These are phyloP conservation scores for Furcasterigmium furcatum DNA, from an alignment of 2,329 filamentous ascomycete species.

Conservation along the genomic window DNA sequence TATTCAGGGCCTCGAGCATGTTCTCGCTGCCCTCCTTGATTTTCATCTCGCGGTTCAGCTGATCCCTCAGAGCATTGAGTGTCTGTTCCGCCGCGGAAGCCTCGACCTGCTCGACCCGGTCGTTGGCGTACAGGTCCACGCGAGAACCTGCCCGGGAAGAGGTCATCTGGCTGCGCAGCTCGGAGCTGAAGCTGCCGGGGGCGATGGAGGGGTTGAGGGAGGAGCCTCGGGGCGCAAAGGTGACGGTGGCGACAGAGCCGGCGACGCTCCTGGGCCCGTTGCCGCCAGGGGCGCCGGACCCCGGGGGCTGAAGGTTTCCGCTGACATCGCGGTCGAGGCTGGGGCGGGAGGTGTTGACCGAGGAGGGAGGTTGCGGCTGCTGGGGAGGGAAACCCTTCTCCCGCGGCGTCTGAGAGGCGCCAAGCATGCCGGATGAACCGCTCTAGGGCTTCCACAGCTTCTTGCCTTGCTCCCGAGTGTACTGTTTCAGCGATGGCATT, in stretches of 20 bases:
- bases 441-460: conserved; percentile 14
- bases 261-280: conserved; percentile 40
- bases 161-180: conserved; percentile 71
- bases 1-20: conserved; percentile 88
- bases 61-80: conserved; percentile 73
- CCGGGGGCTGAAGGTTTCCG: conserved; percentile 38
- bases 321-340: conserved; percentile 55
- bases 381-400: conserved; percentile 49
- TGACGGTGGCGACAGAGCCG: conserved; percentile 52
- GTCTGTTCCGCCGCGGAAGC: conserved; percentile 63
- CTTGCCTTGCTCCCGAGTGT: conserved; percentile 8
- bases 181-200: conserved; percentile 86
- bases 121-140: conserved; percentile 46
- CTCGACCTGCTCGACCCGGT: conserved; percentile 63
- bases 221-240: conserved; percentile 63
- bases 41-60: conserved; percentile 92
- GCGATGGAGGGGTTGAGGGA: conserved; percentile 69
- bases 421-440: conserved; percentile 40
- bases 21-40: conserved; percentile 98
- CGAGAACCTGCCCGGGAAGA: conserved; percentile 62
- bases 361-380: conserved; percentile 26
- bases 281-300: conserved; percentile 6
- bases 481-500: neutral
- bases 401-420: conserved; percentile 49
- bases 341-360: conserved; percentile 34